phyloP scores from a whole-genome alignment of 495 filamentous ascomycete species.

The Cercophora newfieldiana region DNA sequence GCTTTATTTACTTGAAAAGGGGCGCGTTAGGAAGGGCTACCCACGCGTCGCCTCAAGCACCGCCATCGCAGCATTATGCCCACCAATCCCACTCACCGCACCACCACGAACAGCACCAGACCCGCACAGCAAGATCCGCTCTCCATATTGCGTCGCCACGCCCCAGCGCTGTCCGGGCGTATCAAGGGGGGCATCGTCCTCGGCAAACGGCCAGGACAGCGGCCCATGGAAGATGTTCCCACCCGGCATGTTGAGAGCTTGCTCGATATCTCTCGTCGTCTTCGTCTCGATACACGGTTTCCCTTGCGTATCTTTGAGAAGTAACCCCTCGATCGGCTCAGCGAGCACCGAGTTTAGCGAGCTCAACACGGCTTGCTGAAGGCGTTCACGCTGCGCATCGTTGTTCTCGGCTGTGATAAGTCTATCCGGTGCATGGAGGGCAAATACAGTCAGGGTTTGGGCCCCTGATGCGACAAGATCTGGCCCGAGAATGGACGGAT shows the following conservation, averaged over 20 bases:
- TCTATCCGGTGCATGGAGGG: background rate
- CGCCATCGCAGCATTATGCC: background rate
- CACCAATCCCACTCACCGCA: background rate
- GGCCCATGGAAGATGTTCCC: constrained; percentile 4
- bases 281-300: constrained; percentile 3
- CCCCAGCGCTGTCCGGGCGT: background rate
- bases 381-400: background rate
- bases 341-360: background rate
- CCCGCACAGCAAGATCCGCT: background rate
- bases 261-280: constrained; percentile 3
- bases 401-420: constrained; percentile 5
- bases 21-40: too few relatives aligned
- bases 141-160: background rate
- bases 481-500: constrained; percentile 1
- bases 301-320: background rate
- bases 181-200: background rate
- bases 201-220: constrained; percentile 7
- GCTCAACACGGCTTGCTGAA: background rate
- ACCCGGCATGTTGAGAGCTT: constrained; percentile 3
- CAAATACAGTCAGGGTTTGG: constrained; percentile 1
- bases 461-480: background rate
- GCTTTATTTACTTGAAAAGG: too few relatives aligned
- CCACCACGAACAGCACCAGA: background rate
- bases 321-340: background rate
- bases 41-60: background rate